Percentiles rank a stretch among this genome's conserved stretches.
These are phyloP conservation scores for Wallacemonas rigidus DNA, from an alignment of 208 protist genomes.

Conservation along the genomic window DNA sequence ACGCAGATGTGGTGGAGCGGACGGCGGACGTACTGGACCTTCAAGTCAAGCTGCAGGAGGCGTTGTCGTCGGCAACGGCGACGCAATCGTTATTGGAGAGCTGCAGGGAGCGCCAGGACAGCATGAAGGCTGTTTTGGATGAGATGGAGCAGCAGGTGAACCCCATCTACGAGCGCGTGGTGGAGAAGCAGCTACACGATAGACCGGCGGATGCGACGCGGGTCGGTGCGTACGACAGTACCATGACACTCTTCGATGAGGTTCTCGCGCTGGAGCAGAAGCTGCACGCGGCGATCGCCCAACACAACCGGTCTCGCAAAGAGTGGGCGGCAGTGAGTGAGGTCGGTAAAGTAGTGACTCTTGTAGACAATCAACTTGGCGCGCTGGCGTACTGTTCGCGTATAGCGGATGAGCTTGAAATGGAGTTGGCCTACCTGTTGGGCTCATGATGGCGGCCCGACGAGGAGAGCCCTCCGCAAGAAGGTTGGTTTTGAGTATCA, in stretches of 20 bases:
- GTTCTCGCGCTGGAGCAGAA: conserved; percentile 60
- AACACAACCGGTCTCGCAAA: conserved; percentile 55
- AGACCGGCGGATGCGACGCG: conserved; percentile 40
- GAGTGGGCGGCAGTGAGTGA: conserved; percentile 30
- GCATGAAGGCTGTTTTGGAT: conserved; percentile 53
- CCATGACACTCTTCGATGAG: conserved; percentile 71
- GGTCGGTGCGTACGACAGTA: conserved; percentile 46
- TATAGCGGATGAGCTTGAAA: conserved; percentile 54
- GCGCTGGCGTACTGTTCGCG: conserved; percentile 55
- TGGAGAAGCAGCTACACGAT: conserved; percentile 31
- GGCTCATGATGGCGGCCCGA: conserved; percentile 30
- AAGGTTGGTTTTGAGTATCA: no score
- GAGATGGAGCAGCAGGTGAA: conserved; percentile 69
- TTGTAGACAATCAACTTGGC: conserved; percentile 66
- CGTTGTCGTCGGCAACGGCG: conserved; percentile 51
- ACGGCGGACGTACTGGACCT: conserved; percentile 53
- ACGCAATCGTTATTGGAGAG: conserved; percentile 42
- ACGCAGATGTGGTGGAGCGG: conserved; percentile 68
- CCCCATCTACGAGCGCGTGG: conserved; percentile 46
- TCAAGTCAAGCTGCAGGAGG: conserved; percentile 50
- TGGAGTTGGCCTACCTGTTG: conserved; percentile 61
- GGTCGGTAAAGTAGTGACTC: conserved; percentile 47
- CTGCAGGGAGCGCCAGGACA: conserved; percentile 53
- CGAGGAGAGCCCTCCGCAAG: neutral
- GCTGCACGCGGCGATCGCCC: conserved; percentile 43